A percentile compares a stretch with the other conserved stretches of the same genome.
Conservation (phyloP, 2,329 filamentous ascomycete species). For the Gnomoniopsis sp. region DNA sequence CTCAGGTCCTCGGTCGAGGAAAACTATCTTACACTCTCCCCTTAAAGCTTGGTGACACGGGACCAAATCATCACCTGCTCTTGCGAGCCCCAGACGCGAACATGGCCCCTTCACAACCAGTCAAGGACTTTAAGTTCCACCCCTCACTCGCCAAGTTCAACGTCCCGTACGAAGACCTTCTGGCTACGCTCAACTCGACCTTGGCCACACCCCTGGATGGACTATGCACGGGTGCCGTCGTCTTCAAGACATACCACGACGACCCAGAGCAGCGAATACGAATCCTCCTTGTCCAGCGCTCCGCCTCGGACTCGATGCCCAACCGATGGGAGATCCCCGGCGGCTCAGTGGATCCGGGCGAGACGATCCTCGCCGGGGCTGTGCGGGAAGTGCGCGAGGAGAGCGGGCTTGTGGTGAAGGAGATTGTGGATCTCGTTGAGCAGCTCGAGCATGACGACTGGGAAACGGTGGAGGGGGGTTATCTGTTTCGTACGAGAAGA, state of each 20-base stretch:
- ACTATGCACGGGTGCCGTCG: conserved; percentile 25
- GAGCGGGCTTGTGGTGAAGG: conserved; percentile 30
- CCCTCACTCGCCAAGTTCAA: conserved; percentile 20
- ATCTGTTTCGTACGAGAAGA: conserved; percentile 25
- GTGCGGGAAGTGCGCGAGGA: conserved; percentile 42
- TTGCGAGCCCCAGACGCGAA: neutral
- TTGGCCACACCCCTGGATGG: conserved; percentile 11
- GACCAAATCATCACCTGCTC: neutral
- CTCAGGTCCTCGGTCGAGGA: too few species aligned
- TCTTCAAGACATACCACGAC: conserved; percentile 23
- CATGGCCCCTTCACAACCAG: neutral
- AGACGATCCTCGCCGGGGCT: conserved; percentile 32
- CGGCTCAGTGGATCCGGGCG: conserved; percentile 36
- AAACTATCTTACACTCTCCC: too few species aligned
- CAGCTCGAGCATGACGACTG: neutral
- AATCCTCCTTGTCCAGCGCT: conserved; percentile 37
- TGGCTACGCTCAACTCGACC: conserved; percentile 16
- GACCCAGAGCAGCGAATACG: conserved; percentile 18
- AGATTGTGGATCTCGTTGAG: conserved; percentile 21
- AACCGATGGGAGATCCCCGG: conserved; percentile 40
- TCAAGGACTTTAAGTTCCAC: conserved; percentile 23
- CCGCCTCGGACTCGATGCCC: conserved; percentile 35
- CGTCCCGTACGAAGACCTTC: conserved; percentile 20
- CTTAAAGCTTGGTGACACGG: too few species aligned
- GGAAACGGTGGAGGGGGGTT: conserved; percentile 17